Evolutionary conservation across 305 asterid species (phyloP), one percentile per base, ranked within the genome.

Genomic region (Petunia hybrid): DNA sequence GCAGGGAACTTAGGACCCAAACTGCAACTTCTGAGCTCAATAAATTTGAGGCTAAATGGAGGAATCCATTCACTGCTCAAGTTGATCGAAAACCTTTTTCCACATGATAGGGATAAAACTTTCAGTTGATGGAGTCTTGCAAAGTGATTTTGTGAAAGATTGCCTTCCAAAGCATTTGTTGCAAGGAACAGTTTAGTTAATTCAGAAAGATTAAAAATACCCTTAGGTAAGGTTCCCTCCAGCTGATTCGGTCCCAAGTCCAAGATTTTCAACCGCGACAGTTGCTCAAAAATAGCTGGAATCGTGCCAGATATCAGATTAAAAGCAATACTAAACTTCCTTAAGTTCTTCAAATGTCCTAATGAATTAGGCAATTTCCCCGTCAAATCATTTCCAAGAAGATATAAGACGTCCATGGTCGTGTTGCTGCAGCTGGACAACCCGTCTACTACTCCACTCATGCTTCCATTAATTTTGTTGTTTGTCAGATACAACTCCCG

Each of bases 351-450:
- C 43, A 42, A 62, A 41, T 48, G 55, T 41, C 74, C 81, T 59
- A 78, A 46, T 41, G 81, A 62, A 16, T 43, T 35, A 42, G 81
- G 81, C 8, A 78, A 41, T 36, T 63, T 43, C 53, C 81, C 81
- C 13, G 12, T 8, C 2, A 84, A 31, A 2, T 40, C 1, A 39
- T 69, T 84, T 55, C 43, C 65, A 40, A 45, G 22, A 13, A 84
- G 40, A 43, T 65, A 22, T 31, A 83, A 82, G 8, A 10, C 22
- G 36, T 14, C 59, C 12, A 82, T 45, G n/a, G 75, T 8, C 5
- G 10, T 2, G 42, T 67, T n/a, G 75, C 76, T 77, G 16, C 66
- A 64, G 12, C 63, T 43, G 1, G 70, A 42, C 5, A 35, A 64
- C 64, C 76, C 45, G 22, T 64, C 62, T 1, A 53, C 4, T 10